Percentiles rank a stretch among this genome's conserved stretches.
These are phyloP conservation scores for Cordyceps cicadae DNA, from an alignment of 2,329 filamentous ascomycete species.

Conservation along the genomic window DNA sequence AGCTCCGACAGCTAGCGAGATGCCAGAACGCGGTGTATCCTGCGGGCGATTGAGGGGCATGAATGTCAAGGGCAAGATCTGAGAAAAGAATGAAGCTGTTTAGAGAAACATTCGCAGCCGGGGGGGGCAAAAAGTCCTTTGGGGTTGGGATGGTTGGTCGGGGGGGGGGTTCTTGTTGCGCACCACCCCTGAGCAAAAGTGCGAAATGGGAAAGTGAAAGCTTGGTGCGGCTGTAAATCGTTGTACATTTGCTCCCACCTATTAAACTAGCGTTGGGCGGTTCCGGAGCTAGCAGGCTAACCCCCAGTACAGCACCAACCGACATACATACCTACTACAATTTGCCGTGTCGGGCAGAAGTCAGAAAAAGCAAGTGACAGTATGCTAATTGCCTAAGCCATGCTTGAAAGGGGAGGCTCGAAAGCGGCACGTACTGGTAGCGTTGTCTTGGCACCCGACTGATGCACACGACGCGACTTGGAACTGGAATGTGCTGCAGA, in stretches of 20 bases:
- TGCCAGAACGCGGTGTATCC: neutral
- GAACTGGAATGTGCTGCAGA: too few relatives aligned
- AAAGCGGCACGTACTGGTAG: neutral
- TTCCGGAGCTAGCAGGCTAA: neutral
- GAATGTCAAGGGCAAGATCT: neutral
- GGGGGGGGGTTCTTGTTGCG: constrained; percentile 1
- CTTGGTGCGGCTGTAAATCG: neutral
- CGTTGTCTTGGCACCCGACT: neutral
- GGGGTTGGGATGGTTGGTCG: neutral
- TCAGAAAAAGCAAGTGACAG: neutral
- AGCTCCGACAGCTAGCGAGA: neutral
- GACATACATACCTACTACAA: too few relatives aligned
- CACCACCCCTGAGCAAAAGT: constrained; percentile 10
- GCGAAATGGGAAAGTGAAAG: constrained; percentile 1
- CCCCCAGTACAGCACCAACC: too few relatives aligned
- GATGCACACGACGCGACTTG: neutral
- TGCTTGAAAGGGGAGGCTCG: neutral
- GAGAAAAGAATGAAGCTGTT: neutral
- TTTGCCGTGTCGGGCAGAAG: too few relatives aligned
- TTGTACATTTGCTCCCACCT: neutral
- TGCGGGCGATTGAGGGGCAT: neutral
- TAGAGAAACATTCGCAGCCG: neutral
- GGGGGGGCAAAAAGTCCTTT: neutral
- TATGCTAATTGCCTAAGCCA: too few relatives aligned
- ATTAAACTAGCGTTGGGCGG: neutral